Percentiles rank a stretch among this genome's conserved stretches.
phyloP scores from a whole-genome alignment of 2,329 filamentous ascomycete genomes.

The Coniochaeta prunicola region DNA sequence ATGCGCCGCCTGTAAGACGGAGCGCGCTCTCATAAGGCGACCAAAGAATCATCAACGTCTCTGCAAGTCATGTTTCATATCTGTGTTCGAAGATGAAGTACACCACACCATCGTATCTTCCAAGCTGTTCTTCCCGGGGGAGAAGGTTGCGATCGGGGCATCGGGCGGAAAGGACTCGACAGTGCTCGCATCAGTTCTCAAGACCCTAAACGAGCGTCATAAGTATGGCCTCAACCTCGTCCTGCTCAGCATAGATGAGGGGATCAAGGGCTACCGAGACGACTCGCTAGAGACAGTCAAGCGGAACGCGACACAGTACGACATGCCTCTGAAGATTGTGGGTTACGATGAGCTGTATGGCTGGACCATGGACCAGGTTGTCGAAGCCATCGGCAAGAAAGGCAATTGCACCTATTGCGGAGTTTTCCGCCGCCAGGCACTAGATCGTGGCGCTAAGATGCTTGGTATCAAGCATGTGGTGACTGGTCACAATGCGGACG shows the following conservation, averaged over 20 bases:
- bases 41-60: constrained; percentile 94
- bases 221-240: constrained; percentile 80
- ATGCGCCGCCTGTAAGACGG: constrained; percentile 69
- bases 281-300: constrained; percentile 96
- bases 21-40: constrained; percentile 81
- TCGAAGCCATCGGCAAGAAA: constrained; percentile 93
- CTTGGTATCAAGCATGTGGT: constrained; percentile 88
- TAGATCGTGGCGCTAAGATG: constrained; percentile 85
- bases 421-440: constrained; percentile 87
- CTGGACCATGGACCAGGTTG: constrained; percentile 99
- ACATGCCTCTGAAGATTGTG: constrained; percentile 85
- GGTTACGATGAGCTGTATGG: constrained; percentile 93
- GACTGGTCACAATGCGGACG: constrained; percentile 95
- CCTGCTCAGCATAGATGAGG: constrained; percentile 89
- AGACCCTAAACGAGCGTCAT: constrained; percentile 87
- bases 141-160: constrained; percentile 87
- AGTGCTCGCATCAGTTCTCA: constrained; percentile 87
- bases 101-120: constrained; percentile 85
- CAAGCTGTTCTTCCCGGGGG: constrained; percentile 73
- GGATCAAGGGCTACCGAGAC: constrained; percentile 93
- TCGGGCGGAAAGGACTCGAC: constrained; percentile 98
- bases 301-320: constrained; percentile 83
- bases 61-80: constrained; percentile 82
- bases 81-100: constrained; percentile 84
- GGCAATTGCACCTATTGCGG: constrained; percentile 99